Conservation (phyloP, 148 eudicot genomes). For the Spergularia marina region DNA sequence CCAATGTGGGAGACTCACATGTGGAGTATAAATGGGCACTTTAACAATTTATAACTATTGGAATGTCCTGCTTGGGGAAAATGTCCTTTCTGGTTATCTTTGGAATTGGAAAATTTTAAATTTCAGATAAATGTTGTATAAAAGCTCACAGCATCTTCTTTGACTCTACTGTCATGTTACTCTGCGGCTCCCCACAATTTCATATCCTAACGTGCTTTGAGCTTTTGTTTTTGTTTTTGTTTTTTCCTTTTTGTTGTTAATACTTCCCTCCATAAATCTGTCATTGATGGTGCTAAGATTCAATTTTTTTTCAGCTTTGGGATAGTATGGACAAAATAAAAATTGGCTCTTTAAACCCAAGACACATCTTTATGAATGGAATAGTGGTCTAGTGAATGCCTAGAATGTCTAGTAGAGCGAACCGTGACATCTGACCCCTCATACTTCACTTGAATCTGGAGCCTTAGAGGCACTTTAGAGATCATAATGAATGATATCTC, state of each 20-base stretch:
- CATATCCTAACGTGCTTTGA: not conserved
- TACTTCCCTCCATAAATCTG: not conserved
- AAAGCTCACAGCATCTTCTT: not conserved
- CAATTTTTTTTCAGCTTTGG: not conserved
- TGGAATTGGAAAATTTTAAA: not conserved
- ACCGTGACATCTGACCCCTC: not conserved
- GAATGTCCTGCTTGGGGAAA: not conserved
- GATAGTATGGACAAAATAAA: not conserved
- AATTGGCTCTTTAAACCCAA: not conserved
- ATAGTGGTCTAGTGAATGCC: no score
- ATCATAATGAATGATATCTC: not conserved
- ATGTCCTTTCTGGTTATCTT: not conserved
- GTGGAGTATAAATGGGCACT: no score
- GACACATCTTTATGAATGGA: not conserved
- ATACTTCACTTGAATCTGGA: no score
- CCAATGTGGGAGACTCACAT: no score
- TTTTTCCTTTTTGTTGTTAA: not conserved
- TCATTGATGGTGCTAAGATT: not conserved
- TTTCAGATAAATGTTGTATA: not conserved
- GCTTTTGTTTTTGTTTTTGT: not conserved
- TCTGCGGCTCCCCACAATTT: not conserved
- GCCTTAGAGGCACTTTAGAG: not conserved
- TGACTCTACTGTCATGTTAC: not conserved
- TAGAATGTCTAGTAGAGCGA: not conserved
- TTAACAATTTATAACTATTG: not conserved